These are phyloP conservation scores for Lentinula novae-zelandiae DNA, from an alignment of 1,284 basidiomycete genomes.

Conservation along the genomic window DNA sequence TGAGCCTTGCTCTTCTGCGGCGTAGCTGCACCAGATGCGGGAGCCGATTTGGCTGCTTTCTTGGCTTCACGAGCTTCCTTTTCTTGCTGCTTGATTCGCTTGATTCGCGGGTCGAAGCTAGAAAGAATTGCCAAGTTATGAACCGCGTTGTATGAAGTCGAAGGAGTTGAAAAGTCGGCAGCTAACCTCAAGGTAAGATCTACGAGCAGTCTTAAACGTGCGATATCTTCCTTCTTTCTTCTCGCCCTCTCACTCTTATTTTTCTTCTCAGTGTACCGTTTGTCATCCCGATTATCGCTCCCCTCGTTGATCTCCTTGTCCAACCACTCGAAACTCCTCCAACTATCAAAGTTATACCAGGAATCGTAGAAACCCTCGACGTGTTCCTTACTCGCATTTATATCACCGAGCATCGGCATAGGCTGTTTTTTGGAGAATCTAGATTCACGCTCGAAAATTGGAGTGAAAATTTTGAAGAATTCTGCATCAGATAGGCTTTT, in stretches of 20 bases:
- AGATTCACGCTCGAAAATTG: slow-evolving; percentile 88
- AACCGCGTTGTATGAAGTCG: neutral
- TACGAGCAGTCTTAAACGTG: slow-evolving; percentile 84
- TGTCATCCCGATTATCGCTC: slow-evolving; percentile 95
- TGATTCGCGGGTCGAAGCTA: slow-evolving; percentile 91
- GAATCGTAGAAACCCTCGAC: slow-evolving; percentile 98
- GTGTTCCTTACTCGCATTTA: slow-evolving; percentile 72
- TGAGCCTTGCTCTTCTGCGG: slow-evolving; percentile 46
- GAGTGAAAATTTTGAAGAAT: slow-evolving; percentile 61
- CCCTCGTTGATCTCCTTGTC: slow-evolving; percentile 99
- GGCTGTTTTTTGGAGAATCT: slow-evolving; percentile 89
- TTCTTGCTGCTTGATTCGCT: slow-evolving; percentile 95
- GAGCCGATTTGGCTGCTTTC: slow-evolving; percentile 50
- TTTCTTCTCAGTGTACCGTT: slow-evolving; percentile 99
- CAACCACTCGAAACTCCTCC: slow-evolving; percentile 97
- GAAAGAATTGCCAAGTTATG: neutral
- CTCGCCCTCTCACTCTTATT: slow-evolving; percentile 96
- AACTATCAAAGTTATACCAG: slow-evolving; percentile 99
- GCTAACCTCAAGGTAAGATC: slow-evolving; percentile 71
- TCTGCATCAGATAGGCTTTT: slow-evolving; percentile 39
- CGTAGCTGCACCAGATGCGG: slow-evolving; percentile 25
- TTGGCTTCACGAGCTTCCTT: slow-evolving; percentile 94
- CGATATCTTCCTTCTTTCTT: slow-evolving; percentile 97
- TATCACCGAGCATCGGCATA: slow-evolving; percentile 79
- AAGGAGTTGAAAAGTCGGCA: slow-evolving; percentile 1